phyloP scores from a whole-genome alignment of 2,329 filamentous ascomycete genomes.

The Hyphodiscus sp. region DNA sequence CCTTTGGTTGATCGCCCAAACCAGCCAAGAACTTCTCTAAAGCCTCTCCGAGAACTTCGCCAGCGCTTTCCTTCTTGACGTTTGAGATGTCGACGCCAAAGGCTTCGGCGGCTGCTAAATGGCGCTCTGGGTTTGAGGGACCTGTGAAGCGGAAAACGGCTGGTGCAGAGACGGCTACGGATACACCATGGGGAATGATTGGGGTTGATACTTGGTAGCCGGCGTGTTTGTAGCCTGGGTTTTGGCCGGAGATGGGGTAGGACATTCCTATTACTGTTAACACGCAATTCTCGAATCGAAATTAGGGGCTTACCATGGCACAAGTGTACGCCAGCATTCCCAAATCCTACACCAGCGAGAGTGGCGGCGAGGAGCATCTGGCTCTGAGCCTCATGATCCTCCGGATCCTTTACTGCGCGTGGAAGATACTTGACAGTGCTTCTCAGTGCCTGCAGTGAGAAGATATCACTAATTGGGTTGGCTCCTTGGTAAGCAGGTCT shows the following conservation, averaged over 20 bases:
- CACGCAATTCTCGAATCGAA: not conserved
- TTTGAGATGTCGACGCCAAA: conserved; percentile 88
- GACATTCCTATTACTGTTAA: conserved; percentile 63
- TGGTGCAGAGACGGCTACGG: conserved; percentile 86
- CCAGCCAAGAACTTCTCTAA: conserved; percentile 72
- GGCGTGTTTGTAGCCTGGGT: conserved; percentile 79
- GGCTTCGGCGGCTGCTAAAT: conserved; percentile 79
- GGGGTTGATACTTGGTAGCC: conserved; percentile 74
- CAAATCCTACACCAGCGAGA: conserved; percentile 90
- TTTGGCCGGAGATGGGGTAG: conserved; percentile 94
- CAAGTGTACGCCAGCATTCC: conserved; percentile 91
- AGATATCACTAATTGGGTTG: conserved; percentile 96
- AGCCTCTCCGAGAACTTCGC: conserved; percentile 80
- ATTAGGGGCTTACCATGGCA: conserved; percentile 48
- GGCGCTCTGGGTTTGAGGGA: conserved; percentile 84
- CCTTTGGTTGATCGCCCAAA: conserved; percentile 84
- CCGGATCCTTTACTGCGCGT: conserved; percentile 76
- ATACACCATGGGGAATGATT: conserved; percentile 94
- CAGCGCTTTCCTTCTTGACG: conserved; percentile 83
- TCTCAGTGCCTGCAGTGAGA: conserved; percentile 78
- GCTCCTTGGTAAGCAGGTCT: conserved; percentile 94
- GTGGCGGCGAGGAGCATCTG: conserved; percentile 96
- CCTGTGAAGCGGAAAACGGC: conserved; percentile 93
- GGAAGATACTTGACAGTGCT: conserved; percentile 89
- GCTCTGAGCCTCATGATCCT: conserved; percentile 86